Conservation (phyloP, 2,329 filamentous ascomycete genomes). For the Raffaelea arxii region DNA sequence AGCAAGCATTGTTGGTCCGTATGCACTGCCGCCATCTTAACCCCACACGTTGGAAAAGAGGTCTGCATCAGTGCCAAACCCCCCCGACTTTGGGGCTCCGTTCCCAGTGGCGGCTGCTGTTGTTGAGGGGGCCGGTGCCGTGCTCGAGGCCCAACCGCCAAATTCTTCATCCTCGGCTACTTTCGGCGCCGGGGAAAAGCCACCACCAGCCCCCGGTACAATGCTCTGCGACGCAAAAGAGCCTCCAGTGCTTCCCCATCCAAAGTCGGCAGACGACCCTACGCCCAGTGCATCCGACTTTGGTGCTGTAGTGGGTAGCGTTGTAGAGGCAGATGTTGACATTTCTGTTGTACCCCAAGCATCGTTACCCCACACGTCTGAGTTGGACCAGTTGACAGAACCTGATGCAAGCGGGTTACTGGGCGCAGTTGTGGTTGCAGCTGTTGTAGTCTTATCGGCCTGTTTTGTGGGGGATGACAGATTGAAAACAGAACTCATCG, state of each 20-base stretch:
- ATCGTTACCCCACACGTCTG: constrained; percentile 79
- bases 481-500: constrained; percentile 68
- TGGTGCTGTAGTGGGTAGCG: constrained; percentile 50
- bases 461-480: constrained; percentile 46
- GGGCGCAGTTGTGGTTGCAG: constrained; percentile 28
- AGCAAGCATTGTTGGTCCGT: not conserved
- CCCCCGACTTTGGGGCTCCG: constrained; percentile 39
- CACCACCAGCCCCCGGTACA: constrained; percentile 52
- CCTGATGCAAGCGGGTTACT: constrained; percentile 23
- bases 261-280: constrained; percentile 50
- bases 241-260: constrained; percentile 38
- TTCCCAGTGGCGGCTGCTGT: constrained; percentile 16
- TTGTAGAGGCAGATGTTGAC: constrained; percentile 14
- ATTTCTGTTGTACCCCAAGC: constrained; percentile 63
- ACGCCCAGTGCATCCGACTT: constrained; percentile 26
- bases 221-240: constrained; percentile 51
- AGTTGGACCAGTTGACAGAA: constrained; percentile 29
- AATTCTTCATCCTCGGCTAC: constrained; percentile 90
- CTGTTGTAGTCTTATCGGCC: constrained; percentile 17
- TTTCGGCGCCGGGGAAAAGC: constrained; percentile 55
- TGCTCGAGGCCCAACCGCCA: constrained; percentile 81
- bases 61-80: constrained; percentile 65
- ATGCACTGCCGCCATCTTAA: constrained; percentile 29
- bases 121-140: constrained; percentile 31
- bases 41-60: constrained; percentile 95